Evolutionary conservation across 1,284 basidiomycete species (phyloP).

Genomic region (Ganoderma multipileum): DNA sequence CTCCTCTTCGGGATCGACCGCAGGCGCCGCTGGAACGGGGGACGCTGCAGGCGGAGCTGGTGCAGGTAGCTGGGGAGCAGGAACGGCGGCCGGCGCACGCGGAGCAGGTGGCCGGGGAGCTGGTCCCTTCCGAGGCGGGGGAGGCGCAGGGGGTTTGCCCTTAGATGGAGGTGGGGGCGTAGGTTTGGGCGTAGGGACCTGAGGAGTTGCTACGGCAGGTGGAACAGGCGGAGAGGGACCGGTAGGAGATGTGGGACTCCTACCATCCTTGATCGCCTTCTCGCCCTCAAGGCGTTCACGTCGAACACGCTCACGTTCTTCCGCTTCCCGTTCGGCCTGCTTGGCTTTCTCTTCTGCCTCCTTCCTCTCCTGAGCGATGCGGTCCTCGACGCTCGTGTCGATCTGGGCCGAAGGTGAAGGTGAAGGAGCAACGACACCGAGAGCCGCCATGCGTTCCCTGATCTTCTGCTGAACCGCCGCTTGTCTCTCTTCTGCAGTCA

Average conservation of each 20-base stretch:
- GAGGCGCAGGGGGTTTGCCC: conserved; percentile 49
- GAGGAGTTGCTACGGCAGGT: conserved; percentile 36
- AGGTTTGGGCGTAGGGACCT: conserved; percentile 38
- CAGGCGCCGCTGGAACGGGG: conserved; percentile 38
- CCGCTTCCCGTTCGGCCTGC: conserved; percentile 78
- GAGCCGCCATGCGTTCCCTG: conserved; percentile 86
- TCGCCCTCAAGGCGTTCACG: conserved; percentile 74
- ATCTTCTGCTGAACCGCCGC: conserved; percentile 87
- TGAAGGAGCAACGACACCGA: conserved; percentile 75
- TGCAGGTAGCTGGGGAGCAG: conserved; percentile 37
- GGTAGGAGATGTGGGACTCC: conserved; percentile 44
- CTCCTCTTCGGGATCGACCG: conserved; percentile 71
- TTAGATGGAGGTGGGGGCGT: conserved; percentile 45
- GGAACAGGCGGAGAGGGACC: conserved; percentile 43
- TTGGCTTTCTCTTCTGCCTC: conserved; percentile 85
- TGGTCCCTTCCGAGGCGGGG: conserved; percentile 48
- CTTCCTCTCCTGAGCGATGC: conserved; percentile 83
- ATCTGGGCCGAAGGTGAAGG: conserved; percentile 55
- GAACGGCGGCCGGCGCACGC: conserved; percentile 35
- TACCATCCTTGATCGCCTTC: conserved; percentile 61
- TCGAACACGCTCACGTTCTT: conserved; percentile 75
- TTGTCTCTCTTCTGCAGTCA: conserved; percentile 87
- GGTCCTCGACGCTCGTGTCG: conserved; percentile 82
- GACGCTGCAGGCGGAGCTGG: conserved; percentile 38
- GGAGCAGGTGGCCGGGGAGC: conserved; percentile 42